Evolutionary conservation across 2,329 filamentous ascomycete genomes (phyloP), one percentile per base, ranked within the genome.

Genomic region (Aspergillus tamarii): DNA sequence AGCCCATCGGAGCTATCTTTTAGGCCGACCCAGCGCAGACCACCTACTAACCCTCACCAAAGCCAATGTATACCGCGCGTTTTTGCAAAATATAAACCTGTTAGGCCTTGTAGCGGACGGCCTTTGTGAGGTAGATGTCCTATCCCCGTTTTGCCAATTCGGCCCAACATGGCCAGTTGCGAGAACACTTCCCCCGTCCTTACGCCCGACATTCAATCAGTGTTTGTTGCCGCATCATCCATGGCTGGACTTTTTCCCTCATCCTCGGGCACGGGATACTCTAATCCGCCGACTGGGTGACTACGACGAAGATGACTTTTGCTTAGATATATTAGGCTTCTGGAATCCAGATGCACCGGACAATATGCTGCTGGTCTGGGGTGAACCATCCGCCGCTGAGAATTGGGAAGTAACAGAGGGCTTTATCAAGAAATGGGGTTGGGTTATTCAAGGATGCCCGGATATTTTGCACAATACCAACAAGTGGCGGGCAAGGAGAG

Each of bases 351-450:
- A 16, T 16, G 4, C 26, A 4, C n/a, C 45, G 8, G 34, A 30
- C 60, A n/a, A 53, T 57, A 12, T 60, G 2, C 55, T 84, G 1
- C 75, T 84, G 10, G 77, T 83, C 4, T 84, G 82, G 82, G 79
- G 80, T 0, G 76, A 80, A 11, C 73, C 82, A 0, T 80, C 76
- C 70, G 75, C 83, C 16, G 45, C 70, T 3, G 64, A 60, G 0
- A 77, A 73, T 6, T 85, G 83, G 83, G 83, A 84, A 63, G 73
- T 80, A 0, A 81, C 75, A 9, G 71, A 73, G 1, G 61, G 60
- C 0, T 84, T 85, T 64, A 65, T 80, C 2, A 70, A 65, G 41
- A 84, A 83, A 67, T 84, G 81, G 79, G 60, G 62, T 0, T 53
- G 59, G 53, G 30, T 52, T 5, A 30, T 62, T 19, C 21, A 23